Conservation (phyloP, 805 yeast genomes). For the Lachancea dasiensis region DNA sequence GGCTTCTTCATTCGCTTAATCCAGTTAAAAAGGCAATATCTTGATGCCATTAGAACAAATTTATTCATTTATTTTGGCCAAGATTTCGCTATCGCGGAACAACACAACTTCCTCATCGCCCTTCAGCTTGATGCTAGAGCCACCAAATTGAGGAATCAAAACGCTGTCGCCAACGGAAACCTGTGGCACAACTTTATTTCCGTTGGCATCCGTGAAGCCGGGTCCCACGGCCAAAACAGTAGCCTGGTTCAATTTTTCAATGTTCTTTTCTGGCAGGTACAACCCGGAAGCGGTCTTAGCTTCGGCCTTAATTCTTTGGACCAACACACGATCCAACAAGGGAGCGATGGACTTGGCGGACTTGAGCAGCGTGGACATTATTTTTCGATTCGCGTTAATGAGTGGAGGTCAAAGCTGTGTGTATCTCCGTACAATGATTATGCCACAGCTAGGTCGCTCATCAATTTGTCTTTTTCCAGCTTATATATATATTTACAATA, state of each 20-base stretch:
- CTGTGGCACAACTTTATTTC: slow-evolving; percentile 63
- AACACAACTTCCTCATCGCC: slow-evolving; percentile 70
- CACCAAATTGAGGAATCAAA: slow-evolving; percentile 91
- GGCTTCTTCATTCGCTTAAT: no score
- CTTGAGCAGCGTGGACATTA: slow-evolving; percentile 57
- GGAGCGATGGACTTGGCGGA: slow-evolving; percentile 87
- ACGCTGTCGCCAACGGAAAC: slow-evolving; percentile 92
- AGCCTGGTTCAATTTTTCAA: slow-evolving; percentile 88
- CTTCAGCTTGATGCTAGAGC: slow-evolving; percentile 80
- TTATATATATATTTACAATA: not conserved
- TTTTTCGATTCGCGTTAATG: no score
- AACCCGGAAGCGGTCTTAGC: slow-evolving; percentile 89
- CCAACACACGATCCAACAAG: slow-evolving; percentile 90
- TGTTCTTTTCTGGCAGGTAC: slow-evolving; percentile 93
- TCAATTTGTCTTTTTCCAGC: not conserved
- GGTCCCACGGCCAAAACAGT: slow-evolving; percentile 94
- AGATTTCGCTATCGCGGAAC: slow-evolving; percentile 90
- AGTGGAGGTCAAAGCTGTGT: no score
- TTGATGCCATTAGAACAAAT: not conserved
- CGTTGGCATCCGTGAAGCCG: slow-evolving; percentile 72
- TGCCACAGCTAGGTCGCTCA: not conserved
- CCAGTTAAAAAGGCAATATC: not conserved
- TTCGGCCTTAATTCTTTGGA: slow-evolving; percentile 89
- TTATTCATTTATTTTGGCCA: slow-evolving; percentile 79
- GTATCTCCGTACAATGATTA: no score